phyloP scores from a whole-genome alignment of 176 grass and related monocot genomes.

The Eragrostis nindensis region DNA sequence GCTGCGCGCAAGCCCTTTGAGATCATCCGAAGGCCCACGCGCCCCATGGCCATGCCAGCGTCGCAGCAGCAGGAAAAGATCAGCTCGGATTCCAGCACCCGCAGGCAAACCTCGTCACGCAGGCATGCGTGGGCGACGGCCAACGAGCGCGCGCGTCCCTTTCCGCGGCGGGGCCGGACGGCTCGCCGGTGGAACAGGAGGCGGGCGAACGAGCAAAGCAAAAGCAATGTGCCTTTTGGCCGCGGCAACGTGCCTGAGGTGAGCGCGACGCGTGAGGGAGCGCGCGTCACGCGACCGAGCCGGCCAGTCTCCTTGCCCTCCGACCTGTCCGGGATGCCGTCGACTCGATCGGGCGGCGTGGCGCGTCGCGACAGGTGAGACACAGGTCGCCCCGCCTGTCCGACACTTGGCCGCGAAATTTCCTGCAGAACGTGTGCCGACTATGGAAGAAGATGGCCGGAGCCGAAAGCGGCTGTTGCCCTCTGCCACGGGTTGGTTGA shows the following conservation, averaged over 20 bases:
- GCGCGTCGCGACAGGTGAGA: neutral
- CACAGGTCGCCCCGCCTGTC: neutral
- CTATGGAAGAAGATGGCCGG: neutral
- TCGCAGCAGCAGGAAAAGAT: neutral
- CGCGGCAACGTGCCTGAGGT: neutral
- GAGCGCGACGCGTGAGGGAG: neutral
- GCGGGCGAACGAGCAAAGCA: neutral
- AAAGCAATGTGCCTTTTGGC: neutral
- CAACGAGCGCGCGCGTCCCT: neutral
- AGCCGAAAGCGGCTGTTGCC: neutral
- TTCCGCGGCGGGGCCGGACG: neutral
- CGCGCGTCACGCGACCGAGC: too few species aligned
- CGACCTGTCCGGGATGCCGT: constrained; percentile 20
- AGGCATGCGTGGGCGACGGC: too few species aligned
- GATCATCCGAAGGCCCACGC: neutral
- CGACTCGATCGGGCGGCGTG: neutral
- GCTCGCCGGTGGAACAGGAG: neutral
- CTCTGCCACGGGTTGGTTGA: neutral
- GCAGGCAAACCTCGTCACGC: too few species aligned
- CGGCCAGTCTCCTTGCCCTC: neutral
- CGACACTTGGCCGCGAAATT: neutral
- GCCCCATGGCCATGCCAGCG: too few species aligned
- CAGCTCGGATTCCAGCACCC: neutral
- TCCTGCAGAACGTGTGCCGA: too few species aligned
- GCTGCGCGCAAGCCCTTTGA: neutral